Percentiles rank a stretch among this genome's conserved stretches.
These are phyloP conservation scores for Phytophthora kernoviae DNA, from an alignment of 352 stramenopile genomes.

Conservation along the genomic window DNA sequence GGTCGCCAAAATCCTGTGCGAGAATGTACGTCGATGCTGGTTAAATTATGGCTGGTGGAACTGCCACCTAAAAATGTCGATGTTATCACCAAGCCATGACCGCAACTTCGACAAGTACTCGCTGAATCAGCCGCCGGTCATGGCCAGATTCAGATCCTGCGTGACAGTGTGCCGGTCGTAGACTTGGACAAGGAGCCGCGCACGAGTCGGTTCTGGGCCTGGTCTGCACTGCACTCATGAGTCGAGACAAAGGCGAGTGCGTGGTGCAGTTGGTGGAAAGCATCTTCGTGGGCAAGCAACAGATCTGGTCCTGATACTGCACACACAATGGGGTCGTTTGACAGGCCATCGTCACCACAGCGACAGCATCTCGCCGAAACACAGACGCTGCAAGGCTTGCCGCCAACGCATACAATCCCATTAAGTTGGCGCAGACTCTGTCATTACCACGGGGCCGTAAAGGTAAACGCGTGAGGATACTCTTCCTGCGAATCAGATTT, in stretches of 20 bases:
- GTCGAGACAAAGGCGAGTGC: constrained; percentile 64
- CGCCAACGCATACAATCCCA: constrained; percentile 54
- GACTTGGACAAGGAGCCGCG: constrained; percentile 53
- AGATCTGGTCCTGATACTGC: constrained; percentile 83
- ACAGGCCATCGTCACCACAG: constrained; percentile 46
- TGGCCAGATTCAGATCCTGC: constrained; percentile 52
- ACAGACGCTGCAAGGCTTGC: constrained; percentile 9
- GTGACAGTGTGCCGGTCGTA: constrained; percentile 53
- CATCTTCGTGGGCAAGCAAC: constrained; percentile 43
- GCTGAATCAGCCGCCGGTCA: too few relatives aligned
- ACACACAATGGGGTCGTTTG: constrained; percentile 56
- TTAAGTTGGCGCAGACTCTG: constrained; percentile 57
- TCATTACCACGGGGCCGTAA: too few relatives aligned
- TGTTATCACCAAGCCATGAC: constrained; percentile 17
- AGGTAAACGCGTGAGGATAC: too few relatives aligned
- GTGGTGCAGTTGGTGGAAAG: constrained; percentile 53
- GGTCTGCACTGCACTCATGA: constrained; percentile 68
- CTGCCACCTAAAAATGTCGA: too few relatives aligned
- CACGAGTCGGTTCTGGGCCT: constrained; percentile 62
- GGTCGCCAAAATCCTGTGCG: too few relatives aligned
- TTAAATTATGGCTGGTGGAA: too few relatives aligned
- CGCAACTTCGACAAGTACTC: constrained; percentile 3
- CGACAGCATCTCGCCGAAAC: constrained; percentile 32
- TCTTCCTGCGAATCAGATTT: too few relatives aligned
- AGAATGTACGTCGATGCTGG: too few relatives aligned